Base-by-base conservation (phyloP, 331 rosid genomes). In the Ulmus americana region DNA sequence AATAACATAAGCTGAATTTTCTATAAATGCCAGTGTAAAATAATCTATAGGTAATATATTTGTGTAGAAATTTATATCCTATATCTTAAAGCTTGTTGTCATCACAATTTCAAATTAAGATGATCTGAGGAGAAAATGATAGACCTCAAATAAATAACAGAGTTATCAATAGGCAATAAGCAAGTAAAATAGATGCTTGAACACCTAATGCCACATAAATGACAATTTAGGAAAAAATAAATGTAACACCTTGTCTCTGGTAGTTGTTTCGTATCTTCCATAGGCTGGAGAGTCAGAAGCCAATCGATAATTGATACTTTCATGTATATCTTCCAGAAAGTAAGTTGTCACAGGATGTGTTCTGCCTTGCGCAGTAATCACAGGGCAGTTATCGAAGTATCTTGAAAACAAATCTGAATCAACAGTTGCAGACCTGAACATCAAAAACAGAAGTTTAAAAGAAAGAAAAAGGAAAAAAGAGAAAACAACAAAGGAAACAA, bases 341-440 rank as follows among this genome's bases (percentile, higher is more conserved):
- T 74, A 72, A 57, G 84, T 68, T 65, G 95, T 85, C 80, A 92
- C 97, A 4, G 95, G 89, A 81, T 92, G 96, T 76, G 86, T 85
- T 79, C 97, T 83, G 61, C 97, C 97, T 70, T 92, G 77, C 22
- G 97, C 97, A 38, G 88, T 83, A 64, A 92, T 85, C 63, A 92
- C 96, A 62, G 96, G 97, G 72, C 97, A 92, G 76, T 81, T 71
- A 61, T 85, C 84, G 39, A 92, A 92, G 83, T 92, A 92, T 62
- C 77, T 84, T 50, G 97, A 92, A 83, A 92, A 92, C 69, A 85
- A 85, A 80, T 79, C 74, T 77, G 97, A 86, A 82, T 92, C 97
- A 79, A 92, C 95, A 46, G 97, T 92, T 48, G 97, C 97, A 45
- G 97, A 92, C 97, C 97, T 90, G 84, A 54, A 60, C 67, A 69